Evolutionary conservation across 2,329 filamentous ascomycete species (phyloP), one percentile per base, ranked within the genome.

Genomic region (Arthroderma uncinatum): DNA sequence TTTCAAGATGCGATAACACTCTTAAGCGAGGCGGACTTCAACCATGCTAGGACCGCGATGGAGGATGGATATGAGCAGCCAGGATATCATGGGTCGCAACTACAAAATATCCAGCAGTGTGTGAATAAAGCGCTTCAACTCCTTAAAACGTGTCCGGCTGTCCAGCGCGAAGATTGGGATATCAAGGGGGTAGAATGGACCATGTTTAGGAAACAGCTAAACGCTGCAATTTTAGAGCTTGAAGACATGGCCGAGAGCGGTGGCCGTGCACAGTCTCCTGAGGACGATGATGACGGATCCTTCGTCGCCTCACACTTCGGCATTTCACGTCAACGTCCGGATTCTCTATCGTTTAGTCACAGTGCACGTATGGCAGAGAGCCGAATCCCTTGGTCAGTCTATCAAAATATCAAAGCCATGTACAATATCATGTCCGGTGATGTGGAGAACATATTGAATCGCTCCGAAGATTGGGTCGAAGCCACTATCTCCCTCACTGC

Each of bases 401-500:
- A 95, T 68, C 86, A 95, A 67, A 89, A 86, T 63, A 75, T 97
- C 55, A 82, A 86, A 62, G 83, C 83, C 10, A 74, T 96, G 4
- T 96, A 95, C 68, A 84, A 85, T 34, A 85, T 95, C 59, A 74
- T 94, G 1, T 79, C 93, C 3, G 91, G 92, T 36, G 82, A 86
- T 61, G 78, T 83, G 8, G 81, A 85, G 36, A 84, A 89, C 19
- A 88, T 96, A 55, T 76, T 94, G 60, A 81, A 84, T 50, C 82
- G 84, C 47, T 82, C 90, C 0, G 84, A 92, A 66, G 91, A 96
- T 70, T 97, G 92, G 92, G 83, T 92, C 54, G 92, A 97, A 74
- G 91, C 89, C 0, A 87, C 85, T 0, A 74, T 96, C 59, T 87
- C 85, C 1, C 75, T 97, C 53, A 84, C 91, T 33, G 84, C 87